These are phyloP conservation scores for Thalassiosira ordinaria DNA, from an alignment of 352 stramenopile species.

Conservation along the genomic window DNA sequence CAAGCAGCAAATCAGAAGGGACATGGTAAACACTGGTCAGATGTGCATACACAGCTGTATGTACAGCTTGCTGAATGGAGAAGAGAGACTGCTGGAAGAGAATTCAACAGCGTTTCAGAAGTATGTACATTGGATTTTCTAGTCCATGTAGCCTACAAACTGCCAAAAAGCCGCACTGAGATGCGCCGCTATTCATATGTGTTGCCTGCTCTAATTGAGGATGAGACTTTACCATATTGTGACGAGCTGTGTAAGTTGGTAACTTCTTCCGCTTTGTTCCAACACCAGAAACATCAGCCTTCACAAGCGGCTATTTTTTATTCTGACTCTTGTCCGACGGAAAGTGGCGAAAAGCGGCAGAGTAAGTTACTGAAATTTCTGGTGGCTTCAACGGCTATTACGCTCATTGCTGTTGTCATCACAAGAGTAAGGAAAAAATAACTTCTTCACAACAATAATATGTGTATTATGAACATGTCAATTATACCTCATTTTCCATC, in stretches of 20 bases:
- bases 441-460: not conserved
- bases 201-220: slow-evolving; percentile 64
- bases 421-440: slow-evolving; percentile 25
- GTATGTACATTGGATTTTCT: slow-evolving; percentile 79
- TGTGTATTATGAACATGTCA: not conserved
- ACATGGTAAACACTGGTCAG: slow-evolving; percentile 56
- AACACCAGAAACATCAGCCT: not conserved
- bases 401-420: slow-evolving; percentile 1
- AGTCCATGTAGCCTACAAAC: slow-evolving; percentile 62
- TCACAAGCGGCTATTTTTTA: slow-evolving; percentile 46
- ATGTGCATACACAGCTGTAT: slow-evolving; percentile 69
- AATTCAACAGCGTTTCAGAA: slow-evolving; percentile 45
- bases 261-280: slow-evolving; percentile 23
- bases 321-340: not conserved
- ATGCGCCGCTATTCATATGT: slow-evolving; percentile 58
- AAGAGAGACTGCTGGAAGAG: slow-evolving; percentile 38
- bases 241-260: slow-evolving; percentile 50
- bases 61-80: slow-evolving; percentile 67
- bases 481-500: slow-evolving; percentile 23
- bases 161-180: slow-evolving; percentile 46
- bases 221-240: slow-evolving; percentile 55
- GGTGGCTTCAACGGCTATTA: slow-evolving; percentile 17
- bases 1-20: slow-evolving; percentile 49
- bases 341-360: slow-evolving; percentile 11
- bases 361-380: slow-evolving; percentile 8